A percentile compares a stretch with the other conserved stretches of the same genome.
Evolutionary conservation across 352 stramenopile species (phyloP).

Genomic region (Saprolegnia parasitica): DNA sequence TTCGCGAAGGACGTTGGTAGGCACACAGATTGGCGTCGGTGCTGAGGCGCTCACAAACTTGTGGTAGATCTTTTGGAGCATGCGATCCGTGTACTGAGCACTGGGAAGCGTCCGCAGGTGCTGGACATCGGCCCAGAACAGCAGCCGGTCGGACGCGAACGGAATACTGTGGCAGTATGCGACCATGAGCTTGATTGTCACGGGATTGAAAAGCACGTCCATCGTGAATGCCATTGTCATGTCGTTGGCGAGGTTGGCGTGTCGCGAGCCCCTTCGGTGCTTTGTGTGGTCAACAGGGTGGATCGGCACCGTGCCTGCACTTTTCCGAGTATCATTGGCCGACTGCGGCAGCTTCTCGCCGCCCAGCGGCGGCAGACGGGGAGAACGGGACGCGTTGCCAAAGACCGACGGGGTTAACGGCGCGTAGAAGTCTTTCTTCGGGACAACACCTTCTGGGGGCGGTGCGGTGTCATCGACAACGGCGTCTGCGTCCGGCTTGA

Average conservation of each 20-base stretch:
- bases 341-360: too few relatives aligned
- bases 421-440: too few relatives aligned
- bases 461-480: too few relatives aligned
- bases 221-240: conserved; percentile 71
- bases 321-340: too few relatives aligned
- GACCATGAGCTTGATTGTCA: conserved; percentile 69
- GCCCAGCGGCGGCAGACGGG: too few relatives aligned
- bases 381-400: too few relatives aligned
- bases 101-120: conserved; percentile 64
- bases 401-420: too few relatives aligned
- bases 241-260: conserved; percentile 28
- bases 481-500: too few relatives aligned
- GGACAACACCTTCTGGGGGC: too few relatives aligned
- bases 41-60: conserved; percentile 76
- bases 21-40: conserved; percentile 68
- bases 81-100: conserved; percentile 73
- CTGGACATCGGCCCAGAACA: conserved; percentile 81
- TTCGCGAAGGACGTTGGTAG: conserved; percentile 52
- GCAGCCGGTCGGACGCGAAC: conserved; percentile 55
- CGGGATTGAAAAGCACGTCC: conserved; percentile 66
- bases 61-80: conserved; percentile 81
- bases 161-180: conserved; percentile 54
- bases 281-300: too few relatives aligned
- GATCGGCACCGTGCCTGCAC: background rate
- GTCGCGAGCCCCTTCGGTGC: too few relatives aligned